Conservation (phyloP, 768 basidiomycete species). For the Lyophyllum shimeji region DNA sequence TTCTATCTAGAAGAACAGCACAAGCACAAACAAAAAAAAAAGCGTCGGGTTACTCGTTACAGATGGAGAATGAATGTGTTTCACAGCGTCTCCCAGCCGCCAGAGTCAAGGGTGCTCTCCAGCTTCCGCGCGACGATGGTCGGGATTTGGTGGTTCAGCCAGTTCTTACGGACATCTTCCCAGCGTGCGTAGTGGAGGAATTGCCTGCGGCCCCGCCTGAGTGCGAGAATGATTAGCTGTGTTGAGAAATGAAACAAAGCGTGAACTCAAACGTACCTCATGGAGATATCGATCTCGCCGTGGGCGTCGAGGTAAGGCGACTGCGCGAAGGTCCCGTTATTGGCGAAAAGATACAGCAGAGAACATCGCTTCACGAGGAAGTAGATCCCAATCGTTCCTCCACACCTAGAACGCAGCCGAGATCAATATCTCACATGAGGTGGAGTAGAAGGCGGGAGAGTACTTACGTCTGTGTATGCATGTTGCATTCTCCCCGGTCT, state of each 20-base stretch:
- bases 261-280: constrained; percentile 60
- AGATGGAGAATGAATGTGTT: no score
- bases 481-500: constrained; percentile 87
- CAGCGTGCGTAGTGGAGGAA: constrained; percentile 81
- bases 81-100: constrained; percentile 92
- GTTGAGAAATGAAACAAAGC: not conserved
- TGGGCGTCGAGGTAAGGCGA: constrained; percentile 94
- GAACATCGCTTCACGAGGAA: constrained; percentile 91
- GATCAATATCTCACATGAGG: not conserved
- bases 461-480: constrained; percentile 91
- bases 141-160: constrained; percentile 89
- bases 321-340: constrained; percentile 83
- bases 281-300: constrained; percentile 89
- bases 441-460: not conserved
- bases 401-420: constrained; percentile 60
- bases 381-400: constrained; percentile 85
- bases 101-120: constrained; percentile 82
- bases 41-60: not conserved
- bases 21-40: not conserved
- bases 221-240: not conserved
- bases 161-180: constrained; percentile 89
- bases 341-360: constrained; percentile 85
- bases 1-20: not conserved
- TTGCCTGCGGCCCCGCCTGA: constrained; percentile 85
- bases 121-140: constrained; percentile 87